phyloP scores from a whole-genome alignment of 805 yeast species.

The Kregervanrija pseudodelftensis region DNA sequence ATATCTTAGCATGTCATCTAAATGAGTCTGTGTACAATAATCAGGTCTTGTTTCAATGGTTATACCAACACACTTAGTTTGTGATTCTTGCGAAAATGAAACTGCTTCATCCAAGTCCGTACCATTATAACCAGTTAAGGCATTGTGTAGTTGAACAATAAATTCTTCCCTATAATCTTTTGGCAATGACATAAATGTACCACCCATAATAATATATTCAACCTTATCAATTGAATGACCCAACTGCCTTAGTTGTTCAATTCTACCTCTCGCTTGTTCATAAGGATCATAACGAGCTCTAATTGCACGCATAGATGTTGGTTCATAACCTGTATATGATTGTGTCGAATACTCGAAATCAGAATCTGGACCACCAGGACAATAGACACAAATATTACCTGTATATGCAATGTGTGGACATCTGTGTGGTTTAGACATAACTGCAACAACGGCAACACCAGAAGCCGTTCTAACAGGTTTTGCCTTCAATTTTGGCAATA shows the following conservation, averaged over 20 bases:
- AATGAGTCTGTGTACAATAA: conserved; percentile 92
- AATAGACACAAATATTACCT: conserved; percentile 95
- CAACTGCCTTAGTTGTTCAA: conserved; percentile 88
- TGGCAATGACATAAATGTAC: conserved; percentile 95
- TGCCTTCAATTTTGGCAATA: conserved; percentile 92
- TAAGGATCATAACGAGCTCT: conserved; percentile 97
- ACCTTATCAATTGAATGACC: conserved; percentile 98
- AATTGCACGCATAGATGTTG: conserved; percentile 99
- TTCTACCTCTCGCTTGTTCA: conserved; percentile 96
- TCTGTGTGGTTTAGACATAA: conserved; percentile 98
- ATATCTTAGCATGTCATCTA: conserved; percentile 90
- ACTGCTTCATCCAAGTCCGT: conserved; percentile 86
- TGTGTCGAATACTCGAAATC: conserved; percentile 98
- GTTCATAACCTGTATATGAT: conserved; percentile 97
- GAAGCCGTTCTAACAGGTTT: conserved; percentile 98
- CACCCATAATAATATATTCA: conserved; percentile 98
- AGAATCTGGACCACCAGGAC: conserved; percentile 99
- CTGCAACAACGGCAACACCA: conserved; percentile 98
- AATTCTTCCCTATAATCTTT: conserved; percentile 84
- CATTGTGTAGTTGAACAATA: conserved; percentile 87
- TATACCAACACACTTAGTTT: conserved; percentile 96
- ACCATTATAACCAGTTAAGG: conserved; percentile 88
- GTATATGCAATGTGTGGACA: conserved; percentile 99
- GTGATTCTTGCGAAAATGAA: conserved; percentile 82
- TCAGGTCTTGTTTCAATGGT: conserved; percentile 98